phyloP scores from a whole-genome alignment of 2,329 filamentous ascomycete genomes.

The Aurifilum marmelostoma region DNA sequence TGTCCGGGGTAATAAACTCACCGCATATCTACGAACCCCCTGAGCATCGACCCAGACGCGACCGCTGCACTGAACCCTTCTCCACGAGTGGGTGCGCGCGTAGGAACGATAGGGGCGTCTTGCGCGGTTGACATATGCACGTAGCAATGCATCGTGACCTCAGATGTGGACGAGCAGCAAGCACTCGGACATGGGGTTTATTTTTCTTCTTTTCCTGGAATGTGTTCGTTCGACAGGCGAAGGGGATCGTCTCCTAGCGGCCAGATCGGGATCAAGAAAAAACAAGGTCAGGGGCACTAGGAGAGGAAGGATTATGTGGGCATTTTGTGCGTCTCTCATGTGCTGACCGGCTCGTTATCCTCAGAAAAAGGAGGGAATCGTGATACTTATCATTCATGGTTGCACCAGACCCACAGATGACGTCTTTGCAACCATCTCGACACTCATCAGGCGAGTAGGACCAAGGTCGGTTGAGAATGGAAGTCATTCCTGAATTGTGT shows the following conservation, averaged over 20 bases:
- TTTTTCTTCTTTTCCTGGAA: background rate
- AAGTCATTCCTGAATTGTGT: background rate
- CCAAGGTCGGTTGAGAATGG: background rate
- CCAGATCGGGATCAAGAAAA: background rate
- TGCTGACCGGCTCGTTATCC: background rate
- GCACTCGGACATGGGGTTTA: background rate
- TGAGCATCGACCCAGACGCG: background rate
- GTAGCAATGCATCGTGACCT: background rate
- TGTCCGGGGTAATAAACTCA: background rate
- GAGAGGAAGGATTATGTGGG: background rate
- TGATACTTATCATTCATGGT: background rate
- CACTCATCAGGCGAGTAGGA: background rate
- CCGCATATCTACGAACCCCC: constrained; percentile 5
- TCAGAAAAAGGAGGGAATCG: background rate
- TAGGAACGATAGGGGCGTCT: background rate
- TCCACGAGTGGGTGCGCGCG: background rate
- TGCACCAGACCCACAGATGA: background rate
- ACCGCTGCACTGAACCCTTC: background rate
- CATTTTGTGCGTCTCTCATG: background rate
- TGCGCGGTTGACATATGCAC: background rate
- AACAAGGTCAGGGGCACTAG: background rate
- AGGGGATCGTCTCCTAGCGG: background rate
- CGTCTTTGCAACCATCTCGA: background rate
- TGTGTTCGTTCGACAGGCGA: background rate
- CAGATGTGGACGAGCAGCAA: background rate